Evolutionary conservation across 1,139 yeast species (phyloP).

Genomic region (Scheffersomyces illinoinensis): DNA sequence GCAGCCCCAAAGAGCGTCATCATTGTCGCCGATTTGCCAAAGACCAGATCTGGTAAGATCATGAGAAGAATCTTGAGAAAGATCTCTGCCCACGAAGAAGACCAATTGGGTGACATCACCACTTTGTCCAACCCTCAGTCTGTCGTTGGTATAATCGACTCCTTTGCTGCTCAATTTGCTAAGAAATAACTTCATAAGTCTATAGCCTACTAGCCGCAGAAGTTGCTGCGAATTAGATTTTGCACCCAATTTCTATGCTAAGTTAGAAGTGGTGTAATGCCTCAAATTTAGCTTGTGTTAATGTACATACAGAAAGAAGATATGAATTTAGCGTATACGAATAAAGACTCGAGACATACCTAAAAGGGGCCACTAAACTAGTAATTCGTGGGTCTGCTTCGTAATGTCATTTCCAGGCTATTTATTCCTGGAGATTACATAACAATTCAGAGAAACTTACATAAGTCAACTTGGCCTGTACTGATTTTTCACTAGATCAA

Average conservation of each 20-base stretch:
- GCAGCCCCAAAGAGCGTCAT: constrained; percentile 96
- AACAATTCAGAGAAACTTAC: neutral
- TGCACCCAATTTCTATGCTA: neutral
- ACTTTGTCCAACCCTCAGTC: constrained; percentile 88
- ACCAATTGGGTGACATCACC: constrained; percentile 88
- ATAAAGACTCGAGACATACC: too few relatives aligned
- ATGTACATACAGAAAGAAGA: neutral
- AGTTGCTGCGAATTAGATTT: neutral
- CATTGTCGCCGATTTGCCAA: constrained; percentile 88
- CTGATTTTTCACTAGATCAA: neutral
- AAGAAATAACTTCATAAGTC: constrained; percentile 31
- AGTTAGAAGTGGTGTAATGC: neutral
- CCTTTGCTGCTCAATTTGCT: constrained; percentile 51
- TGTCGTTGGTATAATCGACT: constrained; percentile 70
- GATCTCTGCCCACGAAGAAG: constrained; percentile 85
- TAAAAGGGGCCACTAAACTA: too few relatives aligned
- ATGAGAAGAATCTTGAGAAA: constrained; percentile 98
- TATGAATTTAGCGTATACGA: neutral
- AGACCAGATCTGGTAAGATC: constrained; percentile 97
- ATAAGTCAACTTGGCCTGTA: neutral
- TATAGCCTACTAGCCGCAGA: neutral
- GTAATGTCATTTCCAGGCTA: too few relatives aligned
- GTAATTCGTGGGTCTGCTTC: too few relatives aligned
- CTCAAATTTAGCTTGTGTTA: neutral
- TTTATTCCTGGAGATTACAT: neutral